These are phyloP conservation scores for Tulasnella sp. DNA, from an alignment of 768 basidiomycete species.

Conservation along the genomic window DNA sequence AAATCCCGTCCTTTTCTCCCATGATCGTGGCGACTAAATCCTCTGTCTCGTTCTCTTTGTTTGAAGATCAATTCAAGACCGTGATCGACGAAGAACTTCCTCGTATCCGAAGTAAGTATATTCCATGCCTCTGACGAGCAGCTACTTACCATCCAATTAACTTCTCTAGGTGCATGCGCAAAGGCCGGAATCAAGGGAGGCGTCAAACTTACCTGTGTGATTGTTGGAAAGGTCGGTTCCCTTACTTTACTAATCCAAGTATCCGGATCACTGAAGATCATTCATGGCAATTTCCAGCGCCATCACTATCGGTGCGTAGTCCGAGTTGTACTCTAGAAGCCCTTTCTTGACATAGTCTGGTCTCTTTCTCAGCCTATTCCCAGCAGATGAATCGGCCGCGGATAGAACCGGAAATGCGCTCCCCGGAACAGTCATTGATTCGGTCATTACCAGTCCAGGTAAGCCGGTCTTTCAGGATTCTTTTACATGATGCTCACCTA, in stretches of 20 bases:
- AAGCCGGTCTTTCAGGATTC: neutral
- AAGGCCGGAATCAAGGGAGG: slow-evolving; percentile 55
- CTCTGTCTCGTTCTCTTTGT: neutral
- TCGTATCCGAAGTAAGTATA: slow-evolving; percentile 56
- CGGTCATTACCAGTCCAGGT: slow-evolving; percentile 36
- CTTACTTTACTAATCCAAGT: neutral
- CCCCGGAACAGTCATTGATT: slow-evolving; percentile 78
- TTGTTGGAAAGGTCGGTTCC: slow-evolving; percentile 64
- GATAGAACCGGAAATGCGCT: slow-evolving; percentile 74
- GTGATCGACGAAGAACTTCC: slow-evolving; percentile 50
- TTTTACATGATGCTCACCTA: neutral
- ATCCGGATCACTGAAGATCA: neutral
- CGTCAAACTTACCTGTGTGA: slow-evolving; percentile 67
- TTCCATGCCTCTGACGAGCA: neutral
- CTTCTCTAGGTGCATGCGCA: slow-evolving; percentile 60
- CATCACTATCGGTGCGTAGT: slow-evolving; percentile 57
- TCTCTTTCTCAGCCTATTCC: slow-evolving; percentile 51
- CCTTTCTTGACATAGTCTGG: neutral
- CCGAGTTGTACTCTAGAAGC: neutral
- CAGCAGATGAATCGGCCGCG: slow-evolving; percentile 48
- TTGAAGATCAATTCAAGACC: slow-evolving; percentile 40
- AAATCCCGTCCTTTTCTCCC: neutral
- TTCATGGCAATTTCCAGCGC: slow-evolving; percentile 42
- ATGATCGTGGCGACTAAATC: neutral
- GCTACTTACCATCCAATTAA: neutral